Percentiles rank a stretch among this genome's conserved stretches.
These are phyloP conservation scores for Alnus rubra DNA, from an alignment of 306 rosid genomes.

Conservation along the genomic window DNA sequence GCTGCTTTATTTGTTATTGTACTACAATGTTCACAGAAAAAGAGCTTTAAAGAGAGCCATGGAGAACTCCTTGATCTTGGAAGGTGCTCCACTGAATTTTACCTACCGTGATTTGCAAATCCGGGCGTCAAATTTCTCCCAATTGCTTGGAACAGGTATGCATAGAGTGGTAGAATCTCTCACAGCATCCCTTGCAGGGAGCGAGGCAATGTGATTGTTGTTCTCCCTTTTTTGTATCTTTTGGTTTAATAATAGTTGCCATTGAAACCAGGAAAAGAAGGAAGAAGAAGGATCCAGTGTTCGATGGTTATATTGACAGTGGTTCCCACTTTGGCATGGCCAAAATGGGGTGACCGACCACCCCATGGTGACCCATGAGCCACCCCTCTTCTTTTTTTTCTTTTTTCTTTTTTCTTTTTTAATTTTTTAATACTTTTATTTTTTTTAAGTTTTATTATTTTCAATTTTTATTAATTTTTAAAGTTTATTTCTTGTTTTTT, in stretches of 20 bases:
- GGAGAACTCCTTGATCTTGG: conserved; percentile 68
- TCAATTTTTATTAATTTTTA: too few species aligned
- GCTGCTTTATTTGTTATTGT: conserved; percentile 63
- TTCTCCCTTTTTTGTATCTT: conserved; percentile 76
- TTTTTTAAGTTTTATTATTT: too few species aligned
- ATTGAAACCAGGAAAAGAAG: conserved; percentile 64
- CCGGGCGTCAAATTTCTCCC: conserved; percentile 69
- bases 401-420: too few species aligned
- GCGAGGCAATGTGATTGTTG: conserved; percentile 87
- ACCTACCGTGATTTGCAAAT: conserved; percentile 76
- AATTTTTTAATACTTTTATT: too few species aligned
- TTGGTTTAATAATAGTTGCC: conserved; percentile 70
- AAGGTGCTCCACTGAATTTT: conserved; percentile 78
- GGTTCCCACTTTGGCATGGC: conserved; percentile 60
- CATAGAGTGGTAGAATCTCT: background rate
- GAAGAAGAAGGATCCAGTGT: conserved; percentile 68
- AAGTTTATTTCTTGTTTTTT: too few species aligned
- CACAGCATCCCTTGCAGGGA: conserved; percentile 68
- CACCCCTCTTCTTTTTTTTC: too few species aligned
- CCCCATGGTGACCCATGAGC: too few species aligned
- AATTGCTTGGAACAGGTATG: conserved; percentile 77
- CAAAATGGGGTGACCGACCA: background rate
- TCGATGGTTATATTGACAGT: conserved; percentile 61
- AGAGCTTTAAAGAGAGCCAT: conserved; percentile 64
- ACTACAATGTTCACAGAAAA: conserved; percentile 71